These are phyloP conservation scores for Hibiscus tridactylites DNA, from an alignment of 345 rosid genomes.

Conservation along the genomic window DNA sequence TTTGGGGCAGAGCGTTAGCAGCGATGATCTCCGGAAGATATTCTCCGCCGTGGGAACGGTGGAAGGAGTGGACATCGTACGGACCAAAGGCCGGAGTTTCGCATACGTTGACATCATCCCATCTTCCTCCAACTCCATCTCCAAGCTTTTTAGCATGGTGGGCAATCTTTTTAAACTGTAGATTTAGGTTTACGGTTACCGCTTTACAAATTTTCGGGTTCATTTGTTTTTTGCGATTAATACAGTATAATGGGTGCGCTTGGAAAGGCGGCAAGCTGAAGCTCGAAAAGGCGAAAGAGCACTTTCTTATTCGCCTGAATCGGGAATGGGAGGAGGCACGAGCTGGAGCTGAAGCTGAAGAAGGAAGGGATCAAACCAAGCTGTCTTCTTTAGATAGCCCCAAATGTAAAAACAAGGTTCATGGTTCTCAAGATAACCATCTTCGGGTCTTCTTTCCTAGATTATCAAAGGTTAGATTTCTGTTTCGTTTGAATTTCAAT, in stretches of 20 bases:
- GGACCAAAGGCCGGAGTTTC: conserved; percentile 89
- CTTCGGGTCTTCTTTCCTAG: conserved; percentile 64
- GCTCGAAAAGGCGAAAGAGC: conserved; percentile 85
- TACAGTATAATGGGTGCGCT: conserved; percentile 77
- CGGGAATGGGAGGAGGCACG: conserved; percentile 57
- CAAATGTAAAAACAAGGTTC: conserved; percentile 6
- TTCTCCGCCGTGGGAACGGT: conserved; percentile 51
- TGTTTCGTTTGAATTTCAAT: background rate
- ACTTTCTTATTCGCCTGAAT: conserved; percentile 55
- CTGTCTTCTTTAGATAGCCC: conserved; percentile 10
- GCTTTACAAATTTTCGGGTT: background rate
- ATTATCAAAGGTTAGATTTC: conserved; percentile 46
- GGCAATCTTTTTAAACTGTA: background rate
- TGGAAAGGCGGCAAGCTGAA: conserved; percentile 89
- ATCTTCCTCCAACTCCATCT: conserved; percentile 45
- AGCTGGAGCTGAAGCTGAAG: conserved; percentile 12
- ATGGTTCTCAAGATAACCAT: conserved; percentile 23
- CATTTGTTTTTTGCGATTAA: background rate
- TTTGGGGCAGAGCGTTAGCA: conserved; percentile 57
- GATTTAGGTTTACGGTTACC: background rate
- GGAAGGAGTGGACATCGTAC: conserved; percentile 43
- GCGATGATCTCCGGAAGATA: conserved; percentile 48
- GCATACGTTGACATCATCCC: conserved; percentile 74
- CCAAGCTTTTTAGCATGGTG: conserved; percentile 76
- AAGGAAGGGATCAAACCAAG: conserved; percentile 5